Conservation (phyloP, 139 green algal genomes). For the Chlamydomonas sphaeroides region DNA sequence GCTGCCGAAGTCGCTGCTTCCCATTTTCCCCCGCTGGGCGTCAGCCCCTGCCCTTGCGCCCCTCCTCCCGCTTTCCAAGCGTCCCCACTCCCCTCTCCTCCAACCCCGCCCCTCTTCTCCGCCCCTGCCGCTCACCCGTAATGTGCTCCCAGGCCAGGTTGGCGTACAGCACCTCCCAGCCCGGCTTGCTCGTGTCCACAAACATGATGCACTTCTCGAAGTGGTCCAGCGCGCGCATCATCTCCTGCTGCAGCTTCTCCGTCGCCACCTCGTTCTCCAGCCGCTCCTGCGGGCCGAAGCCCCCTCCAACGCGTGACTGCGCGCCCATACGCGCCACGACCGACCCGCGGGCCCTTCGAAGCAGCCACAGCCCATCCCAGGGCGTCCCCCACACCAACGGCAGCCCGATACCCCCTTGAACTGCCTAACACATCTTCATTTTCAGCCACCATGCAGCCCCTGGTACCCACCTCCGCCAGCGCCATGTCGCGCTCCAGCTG, state of each 20-base stretch:
- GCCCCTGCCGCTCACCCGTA: slow-evolving; percentile 12
- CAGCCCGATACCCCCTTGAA: no score
- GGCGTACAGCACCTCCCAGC: slow-evolving; percentile 43
- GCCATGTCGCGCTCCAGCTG: slow-evolving; percentile 44
- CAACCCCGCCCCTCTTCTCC: not conserved
- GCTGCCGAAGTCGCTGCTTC: no score
- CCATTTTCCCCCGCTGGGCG: no score
- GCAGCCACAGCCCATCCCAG: no score
- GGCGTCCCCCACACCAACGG: no score
- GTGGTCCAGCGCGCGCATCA: slow-evolving; percentile 48
- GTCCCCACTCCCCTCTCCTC: not conserved
- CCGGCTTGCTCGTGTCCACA: slow-evolving; percentile 39
- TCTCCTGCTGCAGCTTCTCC: slow-evolving; percentile 43
- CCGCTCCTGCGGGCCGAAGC: slow-evolving; percentile 23
- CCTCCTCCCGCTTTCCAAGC: not conserved
- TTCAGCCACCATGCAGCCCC: no score
- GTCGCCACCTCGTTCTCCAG: slow-evolving; percentile 17
- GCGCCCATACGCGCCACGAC: no score
- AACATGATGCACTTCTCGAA: slow-evolving; percentile 51
- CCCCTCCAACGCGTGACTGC: no score
- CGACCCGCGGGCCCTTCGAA: no score
- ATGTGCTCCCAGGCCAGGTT: slow-evolving; percentile 45
- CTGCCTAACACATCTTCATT: no score
- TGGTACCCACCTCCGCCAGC: slow-evolving; percentile 2
- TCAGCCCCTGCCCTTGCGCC: not conserved